Percentiles rank a stretch among this genome's conserved stretches.
Conservation (phyloP, 441 rosid genomes). For the Mallotus japonicus region DNA sequence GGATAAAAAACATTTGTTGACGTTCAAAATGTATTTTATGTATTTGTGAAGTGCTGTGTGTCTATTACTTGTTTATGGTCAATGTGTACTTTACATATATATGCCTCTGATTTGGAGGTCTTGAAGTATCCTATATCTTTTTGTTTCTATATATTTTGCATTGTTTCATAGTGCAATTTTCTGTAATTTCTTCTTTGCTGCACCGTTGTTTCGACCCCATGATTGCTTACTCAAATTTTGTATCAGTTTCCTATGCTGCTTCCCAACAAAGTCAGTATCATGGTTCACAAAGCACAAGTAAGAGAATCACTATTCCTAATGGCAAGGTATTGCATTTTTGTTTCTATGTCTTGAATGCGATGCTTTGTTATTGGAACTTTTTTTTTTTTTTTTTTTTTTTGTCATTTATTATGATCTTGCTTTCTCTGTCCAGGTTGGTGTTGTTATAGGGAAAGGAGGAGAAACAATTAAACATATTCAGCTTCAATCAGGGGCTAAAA, state of each 20-base stretch:
- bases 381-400: neutral
- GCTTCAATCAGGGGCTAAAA: slow-evolving; percentile 30
- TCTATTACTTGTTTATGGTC: too few species aligned
- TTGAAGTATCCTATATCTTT: too few species aligned
- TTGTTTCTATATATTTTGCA: too few species aligned
- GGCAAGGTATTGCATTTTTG: slow-evolving; percentile 26
- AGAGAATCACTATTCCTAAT: slow-evolving; percentile 30
- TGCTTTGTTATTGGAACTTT: neutral
- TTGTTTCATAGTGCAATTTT: too few species aligned
- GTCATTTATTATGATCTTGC: neutral
- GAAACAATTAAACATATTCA: slow-evolving; percentile 30
- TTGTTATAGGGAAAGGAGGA: slow-evolving; percentile 34
- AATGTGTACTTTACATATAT: too few species aligned
- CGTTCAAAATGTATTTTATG: too few species aligned
- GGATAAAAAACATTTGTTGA: too few species aligned
- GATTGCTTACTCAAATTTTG: neutral
- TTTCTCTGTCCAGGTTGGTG: slow-evolving; percentile 25
- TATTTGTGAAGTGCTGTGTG: too few species aligned
- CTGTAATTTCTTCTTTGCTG: too few species aligned
- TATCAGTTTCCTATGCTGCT: slow-evolving; percentile 17
- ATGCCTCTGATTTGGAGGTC: too few species aligned
- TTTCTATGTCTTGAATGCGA: neutral
- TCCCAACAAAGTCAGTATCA: slow-evolving; percentile 13
- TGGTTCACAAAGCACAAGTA: slow-evolving; percentile 14
- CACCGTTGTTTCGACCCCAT: neutral